phyloP scores from a whole-genome alignment of 306 rosid genomes.

The Neltuma alba region DNA sequence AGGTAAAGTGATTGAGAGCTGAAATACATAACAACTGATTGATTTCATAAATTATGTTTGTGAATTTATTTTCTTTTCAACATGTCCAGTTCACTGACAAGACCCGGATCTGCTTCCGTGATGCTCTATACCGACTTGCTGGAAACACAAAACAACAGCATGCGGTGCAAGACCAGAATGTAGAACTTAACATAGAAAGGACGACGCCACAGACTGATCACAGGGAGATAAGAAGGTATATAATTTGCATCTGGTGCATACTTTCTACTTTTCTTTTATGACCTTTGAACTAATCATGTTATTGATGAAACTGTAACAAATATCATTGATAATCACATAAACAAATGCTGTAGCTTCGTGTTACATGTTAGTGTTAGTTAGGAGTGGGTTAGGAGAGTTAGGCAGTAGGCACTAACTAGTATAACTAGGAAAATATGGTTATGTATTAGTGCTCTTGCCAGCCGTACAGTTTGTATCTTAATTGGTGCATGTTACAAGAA shows the following conservation, averaged over 20 bases:
- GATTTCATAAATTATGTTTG: slow-evolving; percentile 8
- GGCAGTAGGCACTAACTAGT: not conserved
- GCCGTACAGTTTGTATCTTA: not conserved
- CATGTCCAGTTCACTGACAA: slow-evolving; percentile 55
- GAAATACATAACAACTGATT: not conserved
- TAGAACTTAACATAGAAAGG: slow-evolving; percentile 31
- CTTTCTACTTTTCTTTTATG: slow-evolving; percentile 13
- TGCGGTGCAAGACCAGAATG: slow-evolving; percentile 35
- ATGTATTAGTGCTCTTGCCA: not conserved
- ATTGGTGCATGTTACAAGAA: not conserved
- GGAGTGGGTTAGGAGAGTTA: not conserved
- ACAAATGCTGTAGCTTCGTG: not conserved
- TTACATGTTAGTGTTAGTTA: not conserved
- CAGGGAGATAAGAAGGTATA: slow-evolving; percentile 52
- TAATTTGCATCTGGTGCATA: slow-evolving; percentile 14
- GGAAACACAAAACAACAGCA: slow-evolving; percentile 46
- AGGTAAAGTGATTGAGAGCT: slow-evolving; percentile 45
- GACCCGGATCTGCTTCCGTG: slow-evolving; percentile 72
- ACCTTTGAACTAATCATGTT: slow-evolving; percentile 7
- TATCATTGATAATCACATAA: not conserved
- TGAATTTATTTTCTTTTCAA: slow-evolving; percentile 23
- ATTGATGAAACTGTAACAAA: not conserved
- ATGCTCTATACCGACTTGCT: slow-evolving; percentile 83
- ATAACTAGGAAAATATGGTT: too few relatives aligned
- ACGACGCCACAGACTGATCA: slow-evolving; percentile 32